A percentile compares a stretch with the other conserved stretches of the same genome.
Conservation (phyloP, 2,329 filamentous ascomycete genomes). For the Colletotrichum salicis region DNA sequence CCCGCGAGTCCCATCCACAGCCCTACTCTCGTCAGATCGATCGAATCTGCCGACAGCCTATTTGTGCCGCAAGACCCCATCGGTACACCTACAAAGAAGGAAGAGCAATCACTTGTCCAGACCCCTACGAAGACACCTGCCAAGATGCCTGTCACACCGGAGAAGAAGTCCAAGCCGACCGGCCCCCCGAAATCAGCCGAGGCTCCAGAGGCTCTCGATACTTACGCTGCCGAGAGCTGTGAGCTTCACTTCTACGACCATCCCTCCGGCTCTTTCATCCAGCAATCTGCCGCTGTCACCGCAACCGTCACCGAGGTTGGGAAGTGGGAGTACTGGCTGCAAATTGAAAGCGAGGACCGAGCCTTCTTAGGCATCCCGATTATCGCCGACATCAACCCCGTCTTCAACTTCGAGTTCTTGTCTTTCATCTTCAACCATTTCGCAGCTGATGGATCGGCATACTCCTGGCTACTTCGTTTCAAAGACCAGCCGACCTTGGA, state of each 20-base stretch:
- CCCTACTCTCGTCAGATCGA: slow-evolving; percentile 64
- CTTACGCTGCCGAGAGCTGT: slow-evolving; percentile 78
- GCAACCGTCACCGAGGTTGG: slow-evolving; percentile 88
- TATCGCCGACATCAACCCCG: slow-evolving; percentile 88
- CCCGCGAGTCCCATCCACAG: slow-evolving; percentile 72
- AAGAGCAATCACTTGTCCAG: slow-evolving; percentile 46
- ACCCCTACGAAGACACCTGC: slow-evolving; percentile 57
- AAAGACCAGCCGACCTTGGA: slow-evolving; percentile 84
- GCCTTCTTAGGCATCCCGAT: slow-evolving; percentile 90
- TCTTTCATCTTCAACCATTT: slow-evolving; percentile 99
- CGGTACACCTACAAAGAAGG: slow-evolving; percentile 49
- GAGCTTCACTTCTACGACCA: slow-evolving; percentile 97
- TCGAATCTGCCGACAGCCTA: slow-evolving; percentile 69
- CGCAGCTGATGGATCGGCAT: slow-evolving; percentile 85
- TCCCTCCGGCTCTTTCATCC: slow-evolving; percentile 82
- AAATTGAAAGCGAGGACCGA: slow-evolving; percentile 79
- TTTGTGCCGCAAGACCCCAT: slow-evolving; percentile 40
- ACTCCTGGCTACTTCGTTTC: slow-evolving; percentile 95
- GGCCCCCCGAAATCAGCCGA: slow-evolving; percentile 67
- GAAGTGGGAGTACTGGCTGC: slow-evolving; percentile 95
- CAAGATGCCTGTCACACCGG: slow-evolving; percentile 45
- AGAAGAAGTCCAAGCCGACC: slow-evolving; percentile 42
- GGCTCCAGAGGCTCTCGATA: slow-evolving; percentile 76
- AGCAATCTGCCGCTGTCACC: slow-evolving; percentile 79
- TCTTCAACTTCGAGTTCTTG: slow-evolving; percentile 99